Evolutionary conservation across 116 monocot species (phyloP).

Genomic region (Cymodocea nodosa): DNA sequence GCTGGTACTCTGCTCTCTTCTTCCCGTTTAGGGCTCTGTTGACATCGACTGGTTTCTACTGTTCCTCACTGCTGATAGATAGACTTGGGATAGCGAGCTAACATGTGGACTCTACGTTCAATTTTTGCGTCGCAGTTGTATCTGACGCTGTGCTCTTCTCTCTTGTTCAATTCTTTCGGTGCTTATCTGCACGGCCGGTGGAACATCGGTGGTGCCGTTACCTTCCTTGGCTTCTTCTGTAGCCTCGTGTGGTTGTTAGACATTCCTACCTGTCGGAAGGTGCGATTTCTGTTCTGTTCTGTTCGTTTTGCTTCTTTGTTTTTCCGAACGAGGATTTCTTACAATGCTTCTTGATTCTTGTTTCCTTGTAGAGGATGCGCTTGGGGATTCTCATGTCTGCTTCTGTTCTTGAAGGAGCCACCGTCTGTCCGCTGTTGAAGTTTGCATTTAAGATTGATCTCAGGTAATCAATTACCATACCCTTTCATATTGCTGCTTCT

Average conservation of each 20-base stretch:
- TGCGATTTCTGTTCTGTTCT: constrained; percentile 7
- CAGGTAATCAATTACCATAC: constrained; percentile 27
- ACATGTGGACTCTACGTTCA: background rate
- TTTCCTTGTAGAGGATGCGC: constrained; percentile 46
- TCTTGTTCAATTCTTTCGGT: constrained; percentile 55
- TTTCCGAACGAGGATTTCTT: constrained; percentile 1
- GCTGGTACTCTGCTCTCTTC: constrained; percentile 16
- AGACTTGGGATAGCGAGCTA: background rate
- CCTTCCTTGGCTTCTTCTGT: constrained; percentile 29
- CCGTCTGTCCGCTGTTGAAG: constrained; percentile 58
- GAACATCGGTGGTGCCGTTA: constrained; percentile 73
- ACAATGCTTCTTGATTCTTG: background rate
- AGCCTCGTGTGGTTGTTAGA: constrained; percentile 30
- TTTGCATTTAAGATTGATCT: constrained; percentile 52
- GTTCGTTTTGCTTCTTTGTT: background rate
- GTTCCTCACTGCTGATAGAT: background rate
- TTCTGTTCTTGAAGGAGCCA: constrained; percentile 54
- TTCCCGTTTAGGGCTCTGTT: background rate
- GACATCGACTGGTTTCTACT: background rate
- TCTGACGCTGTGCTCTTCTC: constrained; percentile 58
- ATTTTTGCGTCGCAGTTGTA: constrained; percentile 43
- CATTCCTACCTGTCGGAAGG: constrained; percentile 38
- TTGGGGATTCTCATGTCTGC: constrained; percentile 52
- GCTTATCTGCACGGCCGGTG: constrained; percentile 64
- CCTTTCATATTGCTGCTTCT: too few relatives aligned